Evolutionary conservation across 345 rosid genomes (phyloP).

Genomic region (Streptanthus diversifolius): DNA sequence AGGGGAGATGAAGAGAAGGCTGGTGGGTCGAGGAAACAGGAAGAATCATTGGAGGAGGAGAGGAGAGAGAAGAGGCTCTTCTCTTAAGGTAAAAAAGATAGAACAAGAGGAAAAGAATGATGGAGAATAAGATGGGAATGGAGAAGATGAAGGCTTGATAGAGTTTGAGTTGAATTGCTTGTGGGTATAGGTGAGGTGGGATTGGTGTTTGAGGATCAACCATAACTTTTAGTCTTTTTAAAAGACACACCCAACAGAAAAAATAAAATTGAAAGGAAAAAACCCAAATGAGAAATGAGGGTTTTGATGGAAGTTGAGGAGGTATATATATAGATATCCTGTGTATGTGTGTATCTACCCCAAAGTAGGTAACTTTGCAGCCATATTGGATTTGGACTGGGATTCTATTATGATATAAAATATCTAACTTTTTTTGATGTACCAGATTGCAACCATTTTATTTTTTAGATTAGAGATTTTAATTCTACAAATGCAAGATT

Average conservation of each 20-base stretch:
- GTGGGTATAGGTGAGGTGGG: slow-evolving; percentile 72
- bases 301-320: slow-evolving; percentile 19
- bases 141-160: slow-evolving; percentile 97
- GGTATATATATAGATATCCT: slow-evolving; percentile 30
- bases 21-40: slow-evolving; percentile 44
- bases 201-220: slow-evolving; percentile 57
- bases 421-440: slow-evolving; percentile 8
- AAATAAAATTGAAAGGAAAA: background rate
- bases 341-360: slow-evolving; percentile 7
- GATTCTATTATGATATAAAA: slow-evolving; percentile 25
- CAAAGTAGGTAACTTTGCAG: slow-evolving; percentile 24
- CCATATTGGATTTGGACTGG: slow-evolving; percentile 15
- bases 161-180: slow-evolving; percentile 83
- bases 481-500: background rate
- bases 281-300: slow-evolving; percentile 21
- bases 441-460: background rate
- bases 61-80: slow-evolving; percentile 57
- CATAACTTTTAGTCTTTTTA: slow-evolving; percentile 33
- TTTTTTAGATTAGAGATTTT: background rate
- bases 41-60: slow-evolving; percentile 41
- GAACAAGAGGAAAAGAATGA: slow-evolving; percentile 80
- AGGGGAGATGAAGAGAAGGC: slow-evolving; percentile 36
- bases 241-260: background rate
- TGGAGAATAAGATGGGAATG: slow-evolving; percentile 86
- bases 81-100: slow-evolving; percentile 94